phyloP scores from a whole-genome alignment of 345 rosid species.

The Gynandropsis gynandra region DNA sequence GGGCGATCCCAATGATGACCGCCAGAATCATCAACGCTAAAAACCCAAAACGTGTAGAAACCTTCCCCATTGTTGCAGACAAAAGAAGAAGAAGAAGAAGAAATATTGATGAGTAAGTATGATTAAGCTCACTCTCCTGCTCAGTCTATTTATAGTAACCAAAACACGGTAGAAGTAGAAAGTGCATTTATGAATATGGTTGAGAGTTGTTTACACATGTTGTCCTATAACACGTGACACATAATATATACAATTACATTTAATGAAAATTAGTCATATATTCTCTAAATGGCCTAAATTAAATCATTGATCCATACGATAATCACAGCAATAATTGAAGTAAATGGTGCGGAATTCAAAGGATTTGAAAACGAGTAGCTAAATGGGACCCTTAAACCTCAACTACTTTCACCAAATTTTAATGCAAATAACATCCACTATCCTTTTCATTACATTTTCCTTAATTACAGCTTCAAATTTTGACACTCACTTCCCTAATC shows the following conservation, averaged over 20 bases:
- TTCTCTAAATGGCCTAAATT: too few relatives aligned
- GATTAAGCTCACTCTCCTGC: slow-evolving; percentile 8
- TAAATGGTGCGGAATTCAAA: too few relatives aligned
- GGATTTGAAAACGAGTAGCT: too few relatives aligned
- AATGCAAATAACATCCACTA: slow-evolving; percentile 17
- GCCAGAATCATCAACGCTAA: slow-evolving; percentile 26
- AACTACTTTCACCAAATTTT: slow-evolving; percentile 21
- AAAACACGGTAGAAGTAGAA: background rate
- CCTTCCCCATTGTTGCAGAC: slow-evolving; percentile 27
- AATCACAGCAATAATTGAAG: too few relatives aligned
- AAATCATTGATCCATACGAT: too few relatives aligned
- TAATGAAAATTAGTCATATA: too few relatives aligned
- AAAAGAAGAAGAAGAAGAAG: background rate
- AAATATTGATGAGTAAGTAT: slow-evolving; percentile 1
- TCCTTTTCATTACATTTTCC: too few relatives aligned
- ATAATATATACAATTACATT: too few relatives aligned
- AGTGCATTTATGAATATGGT: slow-evolving; percentile 24
- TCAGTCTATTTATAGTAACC: background rate
- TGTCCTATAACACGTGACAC: too few relatives aligned
- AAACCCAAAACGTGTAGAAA: slow-evolving; percentile 18
- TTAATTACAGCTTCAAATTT: too few relatives aligned
- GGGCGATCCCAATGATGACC: slow-evolving; percentile 24
- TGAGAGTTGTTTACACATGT: slow-evolving; percentile 17
- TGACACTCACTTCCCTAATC: too few relatives aligned
- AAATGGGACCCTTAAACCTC: too few relatives aligned